Conservation (phyloP, 2,329 filamentous ascomycete species). For the Cercospora canescens region DNA sequence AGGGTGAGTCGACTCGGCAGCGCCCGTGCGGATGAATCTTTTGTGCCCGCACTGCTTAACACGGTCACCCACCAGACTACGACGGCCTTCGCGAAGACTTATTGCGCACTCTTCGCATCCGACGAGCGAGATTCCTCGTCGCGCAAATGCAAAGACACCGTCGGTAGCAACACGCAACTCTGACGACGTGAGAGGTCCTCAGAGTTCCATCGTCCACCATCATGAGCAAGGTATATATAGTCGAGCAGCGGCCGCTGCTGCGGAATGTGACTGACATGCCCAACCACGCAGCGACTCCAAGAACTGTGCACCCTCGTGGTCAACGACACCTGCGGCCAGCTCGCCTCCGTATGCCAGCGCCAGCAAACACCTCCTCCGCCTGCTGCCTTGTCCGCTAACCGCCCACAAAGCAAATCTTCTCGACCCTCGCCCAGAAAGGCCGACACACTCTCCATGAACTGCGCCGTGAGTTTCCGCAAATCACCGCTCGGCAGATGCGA, state of each 20-base stretch:
- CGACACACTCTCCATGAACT: slow-evolving; percentile 72
- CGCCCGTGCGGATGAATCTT: slow-evolving; percentile 2
- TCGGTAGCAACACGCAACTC: slow-evolving; percentile 34
- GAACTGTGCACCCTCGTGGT: slow-evolving; percentile 91
- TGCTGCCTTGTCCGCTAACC: slow-evolving; percentile 9
- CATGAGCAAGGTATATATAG: slow-evolving; percentile 18
- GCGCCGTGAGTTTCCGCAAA: slow-evolving; percentile 64
- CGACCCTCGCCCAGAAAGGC: slow-evolving; percentile 74
- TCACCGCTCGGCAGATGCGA: slow-evolving; percentile 73
- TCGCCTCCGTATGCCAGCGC: slow-evolving; percentile 73
- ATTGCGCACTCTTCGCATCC: not conserved
- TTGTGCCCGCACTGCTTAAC: slow-evolving; percentile 2
- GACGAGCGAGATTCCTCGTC: slow-evolving; percentile 4
- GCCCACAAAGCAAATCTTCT: slow-evolving; percentile 72
- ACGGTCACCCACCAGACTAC: slow-evolving; percentile 1
- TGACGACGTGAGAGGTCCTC: slow-evolving; percentile 40
- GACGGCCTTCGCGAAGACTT: not conserved
- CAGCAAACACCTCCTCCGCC: not conserved
- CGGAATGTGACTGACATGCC: slow-evolving; percentile 23
- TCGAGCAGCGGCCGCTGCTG: slow-evolving; percentile 2
- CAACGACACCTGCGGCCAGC: slow-evolving; percentile 85
- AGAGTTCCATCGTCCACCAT: slow-evolving; percentile 27
- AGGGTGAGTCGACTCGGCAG: not conserved
- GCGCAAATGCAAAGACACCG: slow-evolving; percentile 33
- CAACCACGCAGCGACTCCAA: slow-evolving; percentile 66